Conservation (phyloP, 805 yeast species). For the Pichia kluyveri region DNA sequence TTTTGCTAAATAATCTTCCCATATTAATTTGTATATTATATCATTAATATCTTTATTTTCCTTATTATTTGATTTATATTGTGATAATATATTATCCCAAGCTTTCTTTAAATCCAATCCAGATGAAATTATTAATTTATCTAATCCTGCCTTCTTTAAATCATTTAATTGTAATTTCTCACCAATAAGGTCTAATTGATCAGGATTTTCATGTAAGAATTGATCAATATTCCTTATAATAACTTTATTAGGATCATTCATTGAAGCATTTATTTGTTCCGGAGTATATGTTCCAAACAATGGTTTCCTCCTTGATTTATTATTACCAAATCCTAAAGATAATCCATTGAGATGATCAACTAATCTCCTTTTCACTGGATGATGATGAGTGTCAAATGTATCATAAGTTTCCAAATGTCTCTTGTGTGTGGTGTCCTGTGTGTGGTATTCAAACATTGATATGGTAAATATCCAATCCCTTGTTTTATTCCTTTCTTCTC, state of each 20-base stretch:
- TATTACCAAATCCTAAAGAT: conserved; percentile 1
- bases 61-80: conserved; percentile 3
- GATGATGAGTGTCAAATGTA: background rate
- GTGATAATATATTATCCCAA: conserved; percentile 6
- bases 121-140: conserved; percentile 10
- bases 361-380: conserved; percentile 8
- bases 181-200: conserved; percentile 10
- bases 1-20: conserved; percentile 12
- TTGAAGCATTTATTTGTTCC: conserved; percentile 5
- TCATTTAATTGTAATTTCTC: conserved; percentile 8
- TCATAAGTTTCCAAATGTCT: conserved; percentile 34
- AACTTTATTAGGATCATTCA: conserved; percentile 9
- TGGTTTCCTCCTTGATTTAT: background rate
- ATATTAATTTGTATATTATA: conserved; percentile 7
- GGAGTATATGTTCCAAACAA: conserved; percentile 7
- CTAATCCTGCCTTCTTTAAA: conserved; percentile 5
- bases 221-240: conserved; percentile 16
- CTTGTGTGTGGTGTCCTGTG: conserved; percentile 61
- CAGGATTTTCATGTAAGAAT: conserved; percentile 15
- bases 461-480: no score
- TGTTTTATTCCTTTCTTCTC: no score
- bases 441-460: conserved; percentile 15
- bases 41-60: conserved; percentile 2
- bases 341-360: conserved; percentile 5
- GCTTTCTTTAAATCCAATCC: conserved; percentile 8